phyloP scores from a whole-genome alignment of 768 basidiomycete species.

The Naganishia friedmannii region DNA sequence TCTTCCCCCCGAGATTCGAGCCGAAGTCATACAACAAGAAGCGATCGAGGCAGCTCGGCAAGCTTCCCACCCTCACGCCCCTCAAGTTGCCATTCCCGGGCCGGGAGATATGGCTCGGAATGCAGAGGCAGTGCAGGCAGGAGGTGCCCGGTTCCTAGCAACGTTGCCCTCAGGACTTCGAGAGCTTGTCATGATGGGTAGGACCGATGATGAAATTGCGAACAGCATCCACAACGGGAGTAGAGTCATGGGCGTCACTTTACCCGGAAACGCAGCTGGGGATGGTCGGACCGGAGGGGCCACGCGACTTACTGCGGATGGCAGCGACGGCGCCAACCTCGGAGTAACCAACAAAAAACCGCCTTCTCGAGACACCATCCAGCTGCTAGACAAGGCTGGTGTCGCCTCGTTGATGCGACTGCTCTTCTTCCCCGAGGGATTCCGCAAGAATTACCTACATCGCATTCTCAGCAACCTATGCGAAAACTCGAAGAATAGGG shows the following conservation, averaged over 20 bases:
- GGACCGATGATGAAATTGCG: constrained; percentile 53
- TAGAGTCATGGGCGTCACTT: neutral
- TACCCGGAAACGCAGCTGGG: neutral
- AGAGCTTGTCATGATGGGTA: constrained; percentile 80
- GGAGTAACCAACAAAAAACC: constrained; percentile 54
- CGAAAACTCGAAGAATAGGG: constrained; percentile 86
- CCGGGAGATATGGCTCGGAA: neutral
- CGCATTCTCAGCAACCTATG: constrained; percentile 90
- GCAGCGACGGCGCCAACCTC: constrained; percentile 5
- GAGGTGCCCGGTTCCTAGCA: constrained; percentile 88
- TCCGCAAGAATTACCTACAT: constrained; percentile 78
- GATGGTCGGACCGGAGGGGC: neutral
- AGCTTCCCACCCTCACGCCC: constrained; percentile 39
- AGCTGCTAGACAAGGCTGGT: constrained; percentile 83
- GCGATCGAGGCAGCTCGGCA: constrained; percentile 71
- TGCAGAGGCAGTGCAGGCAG: constrained; percentile 53
- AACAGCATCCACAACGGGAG: constrained; percentile 68
- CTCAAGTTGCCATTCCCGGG: too few species aligned
- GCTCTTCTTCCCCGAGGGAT: constrained; percentile 91
- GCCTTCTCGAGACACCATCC: constrained; percentile 78
- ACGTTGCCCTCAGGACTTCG: constrained; percentile 84
- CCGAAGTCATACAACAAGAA: constrained; percentile 95
- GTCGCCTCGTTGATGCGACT: constrained; percentile 85
- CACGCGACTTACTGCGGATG: neutral
- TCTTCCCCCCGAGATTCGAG: constrained; percentile 89